Base-by-base conservation (phyloP, 306 rosid genomes). In the Amphicarpaea edgeworthii region DNA sequence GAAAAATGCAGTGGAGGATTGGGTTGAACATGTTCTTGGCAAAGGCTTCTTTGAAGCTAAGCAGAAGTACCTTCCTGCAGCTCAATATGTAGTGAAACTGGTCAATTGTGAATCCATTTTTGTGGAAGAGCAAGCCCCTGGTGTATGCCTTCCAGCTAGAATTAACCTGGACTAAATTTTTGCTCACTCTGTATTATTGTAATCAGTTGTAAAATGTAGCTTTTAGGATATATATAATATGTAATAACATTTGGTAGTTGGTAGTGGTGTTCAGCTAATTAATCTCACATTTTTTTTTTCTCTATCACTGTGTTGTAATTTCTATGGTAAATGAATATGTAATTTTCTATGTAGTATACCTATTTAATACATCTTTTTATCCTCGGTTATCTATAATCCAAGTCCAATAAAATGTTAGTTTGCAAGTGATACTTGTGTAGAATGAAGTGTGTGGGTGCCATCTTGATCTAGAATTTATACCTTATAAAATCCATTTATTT, bases 81-180 rank as follows among this genome's bases (percentile, higher is more conserved):
- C 60, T 68, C 83, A 57, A 59, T 42, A 57, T 81, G 81, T 80
- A n/a, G 62, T 92, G 40, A 92, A 86, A 80, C 77, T 95, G 57
- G 87, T 83, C 23, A 67, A 85, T 28, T 81, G 85, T 59, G 88
- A 85, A 77, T 80, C 82, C 55, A 78, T 82, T 75, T 82, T 76
- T 34, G 78, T 64, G 65, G 85, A 88, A 72, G 96, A 87, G 65
- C 87, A 84, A 63, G 81, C 86, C 64, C 72, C 70, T 63, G 90
- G 96, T 19, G 61, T 80, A 32, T 85, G 88, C 75, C 98, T 95
- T 81, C 97, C 98, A 53, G 77, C 96, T 80, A 90, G 72, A 80
- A 85, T 95, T 82, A 78, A 68, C 85, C 40, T 92, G 72, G 79
- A 81, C 85, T 95, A 83, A 84, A 32, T 64, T 79, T 64, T 83